Evolutionary conservation across 1,284 basidiomycete genomes (phyloP), one percentile per base, ranked within the genome.

Genomic region (Volvariella surrecta): DNA sequence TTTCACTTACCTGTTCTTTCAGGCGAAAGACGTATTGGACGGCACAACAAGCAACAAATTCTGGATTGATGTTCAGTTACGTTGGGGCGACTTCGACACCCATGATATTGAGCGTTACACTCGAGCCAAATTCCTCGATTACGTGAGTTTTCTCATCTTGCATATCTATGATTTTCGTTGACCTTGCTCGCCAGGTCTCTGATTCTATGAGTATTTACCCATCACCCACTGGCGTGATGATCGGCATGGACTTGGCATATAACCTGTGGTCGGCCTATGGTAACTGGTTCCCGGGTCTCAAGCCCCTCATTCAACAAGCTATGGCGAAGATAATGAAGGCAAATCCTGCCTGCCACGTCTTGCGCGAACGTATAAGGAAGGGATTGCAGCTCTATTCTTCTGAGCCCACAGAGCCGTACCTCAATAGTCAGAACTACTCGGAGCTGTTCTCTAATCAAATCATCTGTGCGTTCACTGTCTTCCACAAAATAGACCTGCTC

Each of bases 251-350:
- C 62, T 67, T 99, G 47, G 94, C 95, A 0, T 99, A 99, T 73
- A 99, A 97, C 67, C 63, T 98, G 49, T 96, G 96, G 86, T 94
- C 92, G n/a, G 95, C 91, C 1, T 99, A 97, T 58, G 96, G 95
- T 48, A 95, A 96, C 61, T 99, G 93, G 92, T 97, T 98, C 86
- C 95, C 96, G 13, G 95, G 95, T 43, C 80, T 95, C 76, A 99
- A 99, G 70, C 92, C 95, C 3, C 76, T 99, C 48, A 85, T 99
- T 50, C 95, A 97, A 66, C 94, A 98, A 67, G 96, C 95, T 2
- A 97, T 99, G 93, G 90, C 89, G 37, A 99, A 99, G 77, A 90
- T 99, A 64, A 96, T 98, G 93, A 95, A 95, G 63, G 93, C 92
- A 37, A 95, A 96, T 56, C 96, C 96, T 8, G 96, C 96, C n/a